Evolutionary conservation across 2,329 filamentous ascomycete genomes (phyloP), one percentile per base, ranked within the genome.

Genomic region (Trichoderma citrinoviride): DNA sequence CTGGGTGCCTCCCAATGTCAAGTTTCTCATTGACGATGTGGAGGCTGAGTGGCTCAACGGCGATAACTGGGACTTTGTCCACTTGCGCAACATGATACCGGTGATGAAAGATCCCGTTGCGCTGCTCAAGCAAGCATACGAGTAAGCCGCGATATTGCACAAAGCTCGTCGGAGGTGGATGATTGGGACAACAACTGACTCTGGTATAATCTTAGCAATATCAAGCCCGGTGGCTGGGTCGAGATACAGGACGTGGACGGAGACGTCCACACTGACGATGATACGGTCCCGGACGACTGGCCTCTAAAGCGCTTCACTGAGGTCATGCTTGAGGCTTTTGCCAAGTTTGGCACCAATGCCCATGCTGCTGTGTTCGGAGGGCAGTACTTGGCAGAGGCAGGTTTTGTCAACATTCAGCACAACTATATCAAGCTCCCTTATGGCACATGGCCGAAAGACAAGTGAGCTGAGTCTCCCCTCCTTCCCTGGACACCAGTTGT

Each of bases 381-480:
- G 0, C 73, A 78, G 52, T 79, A 79, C 41, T 69, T 77, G 4
- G 66, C 69, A 7, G 72, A 73, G 17, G 75, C 77, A 1, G 79
- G 79, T 0, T 81, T 80, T 57, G 69, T 75, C 5, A 76, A 81
- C 23, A 74, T 81, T 1, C 68, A 71, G 4, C 74, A 79, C 62
- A 74, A 74, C 21, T 73, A 70, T 15, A 74, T 77, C 64, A 79
- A 81, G 68, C 70, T 83, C 1, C 81, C 82, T 0, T 76, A 80
- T 10, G 80, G 79, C 23, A 75, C 73, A 0, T 84, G 82, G 82
- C 77, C 82, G 0, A 79, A 76, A 21, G 78, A 83, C 61, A 75
- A 77, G 53, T 78, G 73, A 65, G 67, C 52, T 0, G 27, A 33
- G 7, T 8, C 8, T 15, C 25, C 14, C 3, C 21, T 29, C 41